A percentile compares a stretch with the other conserved stretches of the same genome.
Evolutionary conservation across 345 rosid genomes (phyloP).

Genomic region (Nephelium lappaceum): DNA sequence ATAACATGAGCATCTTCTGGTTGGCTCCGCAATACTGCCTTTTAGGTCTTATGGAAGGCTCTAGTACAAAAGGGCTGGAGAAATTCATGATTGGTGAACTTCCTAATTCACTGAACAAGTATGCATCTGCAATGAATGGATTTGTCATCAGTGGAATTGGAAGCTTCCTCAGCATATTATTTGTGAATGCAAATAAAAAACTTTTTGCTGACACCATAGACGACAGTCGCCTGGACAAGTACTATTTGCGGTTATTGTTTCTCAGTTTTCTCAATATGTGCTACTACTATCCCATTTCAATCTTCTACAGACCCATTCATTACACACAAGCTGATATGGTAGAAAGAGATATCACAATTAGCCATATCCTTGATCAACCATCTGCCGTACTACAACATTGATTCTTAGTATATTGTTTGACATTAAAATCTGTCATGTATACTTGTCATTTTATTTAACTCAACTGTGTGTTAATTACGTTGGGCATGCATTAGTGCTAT

Average conservation of each 20-base stretch:
- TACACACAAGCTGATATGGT: background rate
- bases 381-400: too few species aligned
- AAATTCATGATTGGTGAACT: background rate
- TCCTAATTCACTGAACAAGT: background rate
- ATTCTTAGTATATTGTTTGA: too few species aligned
- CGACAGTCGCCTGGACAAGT: background rate
- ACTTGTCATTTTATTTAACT: too few species aligned
- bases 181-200: background rate
- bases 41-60: constrained; percentile 13
- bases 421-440: too few species aligned
- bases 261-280: background rate
- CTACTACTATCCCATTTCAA: background rate
- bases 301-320: background rate
- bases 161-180: background rate
- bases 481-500: too few species aligned
- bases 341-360: background rate
- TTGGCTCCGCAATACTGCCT: constrained; percentile 14
- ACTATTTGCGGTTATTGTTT: background rate
- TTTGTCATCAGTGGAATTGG: constrained; percentile 7
- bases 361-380: too few species aligned
- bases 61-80: background rate
- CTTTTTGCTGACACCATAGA: background rate
- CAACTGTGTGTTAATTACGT: too few species aligned
- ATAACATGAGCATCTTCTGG: background rate
- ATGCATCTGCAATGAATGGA: background rate